Evolutionary conservation across 257 asterid genomes (phyloP).

Genomic region (Solanum gandarillasii): DNA sequence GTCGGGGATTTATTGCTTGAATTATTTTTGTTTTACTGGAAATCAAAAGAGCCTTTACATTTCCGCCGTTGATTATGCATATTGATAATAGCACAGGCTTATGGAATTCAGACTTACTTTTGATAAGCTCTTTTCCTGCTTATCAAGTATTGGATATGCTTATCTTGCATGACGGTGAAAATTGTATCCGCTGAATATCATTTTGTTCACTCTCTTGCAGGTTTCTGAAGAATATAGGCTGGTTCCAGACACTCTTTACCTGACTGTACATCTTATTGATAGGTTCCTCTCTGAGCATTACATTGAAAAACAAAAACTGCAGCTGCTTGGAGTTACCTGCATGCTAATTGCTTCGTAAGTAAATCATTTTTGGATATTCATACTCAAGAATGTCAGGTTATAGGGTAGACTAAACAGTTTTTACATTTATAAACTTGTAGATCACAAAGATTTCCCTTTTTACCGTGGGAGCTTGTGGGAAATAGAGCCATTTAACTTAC

Average conservation of each 20-base stretch:
- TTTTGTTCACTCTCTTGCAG: conserved; percentile 37
- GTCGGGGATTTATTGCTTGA: not conserved
- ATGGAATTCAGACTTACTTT: not conserved
- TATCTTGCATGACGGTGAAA: not conserved
- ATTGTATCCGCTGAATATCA: not conserved
- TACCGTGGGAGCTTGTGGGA: not conserved
- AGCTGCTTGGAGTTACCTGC: conserved; percentile 97
- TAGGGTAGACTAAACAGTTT: not conserved
- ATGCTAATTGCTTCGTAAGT: conserved; percentile 98
- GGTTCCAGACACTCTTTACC: conserved; percentile 93
- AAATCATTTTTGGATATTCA: not conserved
- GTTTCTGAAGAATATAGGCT: conserved; percentile 90
- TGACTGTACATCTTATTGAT: conserved; percentile 92
- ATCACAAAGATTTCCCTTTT: not conserved
- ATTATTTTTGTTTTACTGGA: not conserved
- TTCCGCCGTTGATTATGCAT: not conserved
- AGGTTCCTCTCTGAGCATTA: conserved; percentile 62
- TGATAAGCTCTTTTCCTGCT: not conserved
- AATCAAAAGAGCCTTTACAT: not conserved
- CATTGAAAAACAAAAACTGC: conserved; percentile 83
- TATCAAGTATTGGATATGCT: not conserved
- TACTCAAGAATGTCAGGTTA: not conserved
- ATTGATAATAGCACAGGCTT: not conserved
- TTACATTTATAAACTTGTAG: not conserved
- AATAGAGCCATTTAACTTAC: not conserved